Conservation (phyloP, 805 yeast species). For the Candida suzukii region DNA sequence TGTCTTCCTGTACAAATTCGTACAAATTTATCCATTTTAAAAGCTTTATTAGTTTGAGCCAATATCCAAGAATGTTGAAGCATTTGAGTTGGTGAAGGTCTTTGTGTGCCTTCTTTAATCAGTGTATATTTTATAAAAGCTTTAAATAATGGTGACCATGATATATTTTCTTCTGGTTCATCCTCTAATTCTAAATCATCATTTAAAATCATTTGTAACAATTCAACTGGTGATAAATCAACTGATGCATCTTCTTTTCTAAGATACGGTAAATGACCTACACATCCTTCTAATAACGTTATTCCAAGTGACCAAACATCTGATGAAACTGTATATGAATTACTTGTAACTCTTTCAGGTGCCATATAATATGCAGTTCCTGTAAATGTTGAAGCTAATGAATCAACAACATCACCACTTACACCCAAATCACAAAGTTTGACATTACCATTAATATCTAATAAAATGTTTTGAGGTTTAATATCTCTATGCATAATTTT, state of each 20-base stretch:
- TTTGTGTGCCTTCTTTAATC: constrained; percentile 65
- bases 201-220: constrained; percentile 72
- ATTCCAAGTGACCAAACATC: constrained; percentile 97
- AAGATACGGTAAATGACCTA: constrained; percentile 78
- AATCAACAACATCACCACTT: constrained; percentile 92
- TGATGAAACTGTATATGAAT: constrained; percentile 89
- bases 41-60: constrained; percentile 64
- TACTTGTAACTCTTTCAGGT: constrained; percentile 94
- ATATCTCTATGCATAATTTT: constrained; percentile 92
- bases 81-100: constrained; percentile 95
- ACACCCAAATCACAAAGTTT: constrained; percentile 97
- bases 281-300: constrained; percentile 87
- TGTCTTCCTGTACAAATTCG: constrained; percentile 56
- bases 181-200: constrained; percentile 77
- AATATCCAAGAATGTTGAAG: constrained; percentile 87
- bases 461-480: constrained; percentile 87
- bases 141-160: constrained; percentile 79
- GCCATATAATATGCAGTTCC: constrained; percentile 99
- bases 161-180: constrained; percentile 65
- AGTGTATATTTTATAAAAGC: constrained; percentile 77
- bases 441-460: constrained; percentile 72
- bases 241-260: constrained; percentile 27
- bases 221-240: constrained; percentile 77
- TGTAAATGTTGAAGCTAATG: constrained; percentile 92
- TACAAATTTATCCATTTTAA: constrained; percentile 84